A percentile compares a stretch with the other conserved stretches of the same genome.
Evolutionary conservation across 202 grass and related monocot genomes (phyloP).

Genomic region (Setaria viridis): DNA sequence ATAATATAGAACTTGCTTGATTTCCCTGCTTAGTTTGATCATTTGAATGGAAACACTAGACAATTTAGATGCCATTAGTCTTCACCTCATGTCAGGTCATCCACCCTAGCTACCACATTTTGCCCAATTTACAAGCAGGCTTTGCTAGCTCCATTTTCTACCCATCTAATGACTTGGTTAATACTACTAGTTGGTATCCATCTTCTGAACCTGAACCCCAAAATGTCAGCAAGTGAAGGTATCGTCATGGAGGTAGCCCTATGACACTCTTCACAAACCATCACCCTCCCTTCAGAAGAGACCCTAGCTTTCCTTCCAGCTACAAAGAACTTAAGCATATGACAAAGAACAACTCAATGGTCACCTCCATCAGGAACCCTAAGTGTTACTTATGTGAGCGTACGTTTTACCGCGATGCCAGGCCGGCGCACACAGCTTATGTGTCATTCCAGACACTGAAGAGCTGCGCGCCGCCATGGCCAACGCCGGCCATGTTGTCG

Average conservation of each 20-base stretch:
- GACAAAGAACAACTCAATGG: conserved; percentile 49
- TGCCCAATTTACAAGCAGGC: conserved; percentile 49
- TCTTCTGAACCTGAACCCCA: conserved; percentile 67
- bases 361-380: conserved; percentile 46
- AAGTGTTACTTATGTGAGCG: conserved; percentile 59
- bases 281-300: conserved; percentile 65
- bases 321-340: conserved; percentile 37
- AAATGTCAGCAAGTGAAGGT: conserved; percentile 60
- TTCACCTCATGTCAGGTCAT: conserved; percentile 32
- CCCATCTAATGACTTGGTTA: conserved; percentile 21
- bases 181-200: conserved; percentile 33
- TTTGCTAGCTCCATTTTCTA: conserved; percentile 23
- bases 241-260: neutral
- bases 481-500: conserved; percentile 44
- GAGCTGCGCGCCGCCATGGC: conserved; percentile 63
- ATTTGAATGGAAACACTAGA: conserved; percentile 32
- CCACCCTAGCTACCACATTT: conserved; percentile 24
- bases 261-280: conserved; percentile 48
- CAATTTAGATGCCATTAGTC: conserved; percentile 15
- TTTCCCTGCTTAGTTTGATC: conserved; percentile 29
- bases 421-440: conserved; percentile 31
- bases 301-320: conserved; percentile 2
- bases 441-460: conserved; percentile 90
- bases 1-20: neutral
- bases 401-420: neutral